Evolutionary conservation across 1,139 yeast species (phyloP), one percentile per base, ranked within the genome.

Genomic region (Suhomyces maxii): DNA sequence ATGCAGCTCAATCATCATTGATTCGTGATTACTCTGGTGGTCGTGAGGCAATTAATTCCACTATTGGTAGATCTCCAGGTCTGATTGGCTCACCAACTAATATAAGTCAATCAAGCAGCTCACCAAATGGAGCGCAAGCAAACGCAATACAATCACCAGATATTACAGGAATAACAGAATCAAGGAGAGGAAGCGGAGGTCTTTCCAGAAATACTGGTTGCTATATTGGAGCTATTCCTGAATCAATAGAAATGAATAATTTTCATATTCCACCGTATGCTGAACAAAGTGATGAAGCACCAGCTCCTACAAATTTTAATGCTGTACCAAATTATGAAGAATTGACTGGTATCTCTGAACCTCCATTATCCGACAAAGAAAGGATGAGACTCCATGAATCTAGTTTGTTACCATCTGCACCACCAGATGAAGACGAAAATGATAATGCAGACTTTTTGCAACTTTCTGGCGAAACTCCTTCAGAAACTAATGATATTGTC

Each of bases 331-430:
- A 59, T 13, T 70, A 71, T 50, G 56, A 60, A 34, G 70, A 62
- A 18, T 50, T 56, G 3, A 41, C 41, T 18, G 68, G 2, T 48
- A 45, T 8, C 54, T 41, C 35, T 26, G 53, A 36, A 50, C 34
- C 11, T 47, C 28, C 56, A 57, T 26, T 71, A 37, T 56, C 75
- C 1, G 89, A 84, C 48, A 84, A 84, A 59, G 85, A 83, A 50
- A 59, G 74, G 26, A 63, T 83, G 57, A 68, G 77, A 48, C 68
- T 73, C 13, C 74, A 74, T 48, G 89, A 83, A 57, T 73, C 75
- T 32, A 75, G 85, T 11, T 67, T 84, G 36, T 58, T 83, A 34
- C 89, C 90, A 0, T 82, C 89, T 0, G 83, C 77, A 34, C 88
- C 89, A 1, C 75, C 68, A 4, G 59, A 59, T 10, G 54, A 57